phyloP scores from a whole-genome alignment of 2,329 filamentous ascomycete species.

The Epichloe hybrida region DNA sequence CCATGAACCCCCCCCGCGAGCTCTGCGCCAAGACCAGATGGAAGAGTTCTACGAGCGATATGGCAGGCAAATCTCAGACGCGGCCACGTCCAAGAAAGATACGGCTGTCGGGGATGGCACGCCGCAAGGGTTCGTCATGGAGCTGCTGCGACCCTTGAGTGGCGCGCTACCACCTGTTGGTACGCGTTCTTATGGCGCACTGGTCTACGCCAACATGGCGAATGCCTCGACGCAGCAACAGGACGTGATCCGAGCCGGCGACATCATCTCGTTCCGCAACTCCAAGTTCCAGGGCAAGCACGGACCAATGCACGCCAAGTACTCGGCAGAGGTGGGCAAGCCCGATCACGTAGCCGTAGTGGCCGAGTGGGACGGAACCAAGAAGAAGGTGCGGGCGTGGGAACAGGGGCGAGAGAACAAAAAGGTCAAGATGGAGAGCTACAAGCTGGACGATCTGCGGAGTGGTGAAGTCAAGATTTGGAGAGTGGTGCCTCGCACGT shows the following conservation, averaged over 20 bases:
- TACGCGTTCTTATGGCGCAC: conserved; percentile 76
- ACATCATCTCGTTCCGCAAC: conserved; percentile 87
- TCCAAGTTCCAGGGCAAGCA: conserved; percentile 91
- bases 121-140: conserved; percentile 60
- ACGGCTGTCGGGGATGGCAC: conserved; percentile 74
- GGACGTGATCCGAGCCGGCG: conserved; percentile 86
- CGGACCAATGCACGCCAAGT: conserved; percentile 90
- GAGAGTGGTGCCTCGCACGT: conserved; percentile 83
- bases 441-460: conserved; percentile 79
- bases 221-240: conserved; percentile 84
- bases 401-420: conserved; percentile 89
- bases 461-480: conserved; percentile 95
- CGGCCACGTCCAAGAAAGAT: conserved; percentile 59
- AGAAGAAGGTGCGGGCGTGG: conserved; percentile 93
- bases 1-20: conserved; percentile 76
- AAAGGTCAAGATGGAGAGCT: conserved; percentile 92
- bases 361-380: conserved; percentile 93
- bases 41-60: conserved; percentile 74
- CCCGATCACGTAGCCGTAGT: conserved; percentile 83
- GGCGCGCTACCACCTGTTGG: conserved; percentile 73
- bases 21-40: conserved; percentile 81
- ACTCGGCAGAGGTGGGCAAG: conserved; percentile 75
- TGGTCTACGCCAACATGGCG: conserved; percentile 88
- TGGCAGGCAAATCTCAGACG: conserved; percentile 62
- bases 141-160: conserved; percentile 60